A percentile compares a stretch with the other conserved stretches of the same genome.
These are phyloP conservation scores for Dendrobium nobile DNA, from an alignment of 106 monocot genomes.

Conservation along the genomic window DNA sequence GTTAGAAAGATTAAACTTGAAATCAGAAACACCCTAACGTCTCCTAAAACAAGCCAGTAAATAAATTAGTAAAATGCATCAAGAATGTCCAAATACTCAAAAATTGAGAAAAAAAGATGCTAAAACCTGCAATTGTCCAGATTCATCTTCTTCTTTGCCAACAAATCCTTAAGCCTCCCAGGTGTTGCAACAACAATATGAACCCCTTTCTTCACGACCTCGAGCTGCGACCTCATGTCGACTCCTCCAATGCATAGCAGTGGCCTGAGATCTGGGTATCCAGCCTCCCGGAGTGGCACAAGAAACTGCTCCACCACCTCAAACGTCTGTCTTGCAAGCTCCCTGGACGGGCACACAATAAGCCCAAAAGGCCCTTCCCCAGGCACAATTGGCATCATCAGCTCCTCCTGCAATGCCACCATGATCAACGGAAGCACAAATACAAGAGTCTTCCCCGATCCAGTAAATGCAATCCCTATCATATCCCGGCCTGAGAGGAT, in stretches of 20 bases:
- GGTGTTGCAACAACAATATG: constrained; percentile 98
- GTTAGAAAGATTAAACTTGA: background rate
- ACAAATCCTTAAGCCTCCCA: constrained; percentile 84
- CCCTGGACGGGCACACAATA: constrained; percentile 84
- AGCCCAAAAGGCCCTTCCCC: constrained; percentile 94
- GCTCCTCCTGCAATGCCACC: constrained; percentile 85
- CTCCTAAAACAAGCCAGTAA: background rate
- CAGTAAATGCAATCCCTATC: constrained; percentile 97
- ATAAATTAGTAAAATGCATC: background rate
- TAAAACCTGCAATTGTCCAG: constrained; percentile 86
- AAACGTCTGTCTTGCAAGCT: constrained; percentile 82
- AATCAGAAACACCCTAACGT: background rate
- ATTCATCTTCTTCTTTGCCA: constrained; percentile 99
- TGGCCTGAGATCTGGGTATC: constrained; percentile 74
- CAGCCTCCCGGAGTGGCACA: constrained; percentile 50
- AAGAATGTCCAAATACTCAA: background rate
- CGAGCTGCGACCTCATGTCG: constrained; percentile 89
- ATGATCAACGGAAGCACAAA: constrained; percentile 89
- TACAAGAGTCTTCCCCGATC: constrained; percentile 88
- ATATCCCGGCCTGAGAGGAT: constrained; percentile 83
- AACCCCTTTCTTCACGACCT: constrained; percentile 84
- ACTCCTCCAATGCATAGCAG: constrained; percentile 91
- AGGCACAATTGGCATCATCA: constrained; percentile 79
- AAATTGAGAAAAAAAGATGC: background rate
- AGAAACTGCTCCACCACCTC: constrained; percentile 86